Conservation (phyloP, 208 protist genomes). For the Leishmania tarentolae region DNA sequence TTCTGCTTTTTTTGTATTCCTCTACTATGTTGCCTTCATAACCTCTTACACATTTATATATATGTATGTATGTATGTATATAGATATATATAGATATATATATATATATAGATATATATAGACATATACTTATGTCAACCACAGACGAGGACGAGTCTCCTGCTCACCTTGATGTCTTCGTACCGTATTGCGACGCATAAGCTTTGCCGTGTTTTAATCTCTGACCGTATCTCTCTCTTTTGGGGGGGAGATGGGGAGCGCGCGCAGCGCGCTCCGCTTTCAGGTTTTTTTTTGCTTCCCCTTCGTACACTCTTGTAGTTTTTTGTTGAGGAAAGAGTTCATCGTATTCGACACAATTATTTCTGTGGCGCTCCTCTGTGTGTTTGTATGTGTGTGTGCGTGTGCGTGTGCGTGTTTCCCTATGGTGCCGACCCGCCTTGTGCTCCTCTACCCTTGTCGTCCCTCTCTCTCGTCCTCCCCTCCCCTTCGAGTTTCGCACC, state of each 20-base stretch:
- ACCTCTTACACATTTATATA: neutral
- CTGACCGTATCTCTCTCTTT: too few relatives aligned
- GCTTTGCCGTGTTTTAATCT: too few relatives aligned
- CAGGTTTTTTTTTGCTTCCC: too few relatives aligned
- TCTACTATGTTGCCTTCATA: too few relatives aligned
- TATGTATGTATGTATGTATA: neutral
- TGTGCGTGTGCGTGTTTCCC: too few relatives aligned
- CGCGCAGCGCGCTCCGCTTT: too few relatives aligned
- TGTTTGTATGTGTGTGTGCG: too few relatives aligned
- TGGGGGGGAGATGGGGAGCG: too few relatives aligned
- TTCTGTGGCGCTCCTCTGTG: neutral
- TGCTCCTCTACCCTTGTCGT: neutral
- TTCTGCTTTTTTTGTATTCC: neutral
- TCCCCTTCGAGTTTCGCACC: neutral
- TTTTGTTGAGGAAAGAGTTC: neutral
- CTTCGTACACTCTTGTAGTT: too few relatives aligned
- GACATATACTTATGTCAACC: neutral
- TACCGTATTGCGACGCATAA: too few relatives aligned
- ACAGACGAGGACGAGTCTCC: neutral
- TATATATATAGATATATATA: neutral
- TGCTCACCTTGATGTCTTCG: too few relatives aligned
- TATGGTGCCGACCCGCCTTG: neutral
- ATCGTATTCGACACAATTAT: neutral
- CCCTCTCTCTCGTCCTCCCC: neutral
- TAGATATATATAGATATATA: neutral